phyloP scores from a whole-genome alignment of 108 stramenopile genomes.

The Nitzschia sp. region DNA sequence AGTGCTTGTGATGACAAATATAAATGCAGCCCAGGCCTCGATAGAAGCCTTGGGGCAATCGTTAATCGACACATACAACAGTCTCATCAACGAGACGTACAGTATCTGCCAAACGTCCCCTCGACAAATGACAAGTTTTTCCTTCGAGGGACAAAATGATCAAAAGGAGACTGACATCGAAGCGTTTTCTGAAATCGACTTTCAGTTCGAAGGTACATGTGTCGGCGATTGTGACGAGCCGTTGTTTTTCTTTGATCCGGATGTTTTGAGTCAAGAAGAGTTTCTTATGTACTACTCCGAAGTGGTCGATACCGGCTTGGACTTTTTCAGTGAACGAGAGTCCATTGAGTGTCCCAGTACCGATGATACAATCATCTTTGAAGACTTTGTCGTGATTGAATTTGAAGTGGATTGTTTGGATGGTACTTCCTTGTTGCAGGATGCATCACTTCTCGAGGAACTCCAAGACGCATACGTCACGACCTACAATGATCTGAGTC shows the following conservation, averaged over 20 bases:
- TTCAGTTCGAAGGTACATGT: background rate
- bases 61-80: background rate
- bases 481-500: slow-evolving; percentile 13
- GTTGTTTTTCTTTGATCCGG: slow-evolving; percentile 1
- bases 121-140: background rate
- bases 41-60: background rate
- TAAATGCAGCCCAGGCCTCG: background rate
- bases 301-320: background rate
- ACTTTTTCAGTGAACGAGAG: background rate
- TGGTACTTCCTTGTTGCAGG: background rate
- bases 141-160: background rate
- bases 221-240: background rate
- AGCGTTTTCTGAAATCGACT: background rate
- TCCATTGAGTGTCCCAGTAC: background rate
- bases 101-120: background rate
- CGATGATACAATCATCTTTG: background rate
- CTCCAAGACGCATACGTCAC: slow-evolving; percentile 6
- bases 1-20: background rate
- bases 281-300: background rate
- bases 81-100: background rate
- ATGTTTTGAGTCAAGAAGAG: slow-evolving; percentile 4
- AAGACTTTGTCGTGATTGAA: background rate
- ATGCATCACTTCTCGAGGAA: background rate
- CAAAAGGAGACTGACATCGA: background rate
- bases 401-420: background rate